phyloP scores from a whole-genome alignment of 129 eudicot genomes.

The Smallanthus sonchifolius region DNA sequence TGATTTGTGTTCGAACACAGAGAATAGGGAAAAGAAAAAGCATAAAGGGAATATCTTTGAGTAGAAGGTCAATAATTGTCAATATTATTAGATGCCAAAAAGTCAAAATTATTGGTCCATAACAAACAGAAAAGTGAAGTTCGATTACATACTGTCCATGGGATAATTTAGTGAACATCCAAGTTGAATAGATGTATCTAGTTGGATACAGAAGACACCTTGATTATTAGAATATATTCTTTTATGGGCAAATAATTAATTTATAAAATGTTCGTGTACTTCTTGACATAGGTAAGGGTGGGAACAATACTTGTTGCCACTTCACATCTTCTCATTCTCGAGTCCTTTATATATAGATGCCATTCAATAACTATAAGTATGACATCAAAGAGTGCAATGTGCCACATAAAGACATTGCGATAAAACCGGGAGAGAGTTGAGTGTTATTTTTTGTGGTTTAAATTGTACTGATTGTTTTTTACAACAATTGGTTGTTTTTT shows the following conservation, averaged over 20 bases:
- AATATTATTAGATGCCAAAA: slow-evolving; percentile 15
- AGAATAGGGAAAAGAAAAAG: neutral
- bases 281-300: slow-evolving; percentile 12
- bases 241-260: slow-evolving; percentile 16
- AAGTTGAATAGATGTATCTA: slow-evolving; percentile 17
- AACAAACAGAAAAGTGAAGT: slow-evolving; percentile 17
- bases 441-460: no score
- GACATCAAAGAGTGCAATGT: slow-evolving; percentile 17
- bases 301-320: slow-evolving; percentile 24
- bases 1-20: slow-evolving; percentile 24
- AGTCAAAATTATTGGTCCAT: slow-evolving; percentile 28
- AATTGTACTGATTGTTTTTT: no score
- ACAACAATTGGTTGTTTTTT: no score
- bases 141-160: slow-evolving; percentile 13
- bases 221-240: slow-evolving; percentile 26
- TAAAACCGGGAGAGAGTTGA: neutral
- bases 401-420: neutral
- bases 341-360: slow-evolving; percentile 20
- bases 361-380: slow-evolving; percentile 9
- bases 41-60: slow-evolving; percentile 9
- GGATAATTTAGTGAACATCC: slow-evolving; percentile 14
- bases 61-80: slow-evolving; percentile 30
- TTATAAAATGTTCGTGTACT: slow-evolving; percentile 16
- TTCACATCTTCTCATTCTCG: slow-evolving; percentile 5
- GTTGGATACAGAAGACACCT: neutral